Evolutionary conservation across 1,284 basidiomycete genomes (phyloP), one percentile per base, ranked within the genome.

Genomic region (Crucibulum parvulum): DNA sequence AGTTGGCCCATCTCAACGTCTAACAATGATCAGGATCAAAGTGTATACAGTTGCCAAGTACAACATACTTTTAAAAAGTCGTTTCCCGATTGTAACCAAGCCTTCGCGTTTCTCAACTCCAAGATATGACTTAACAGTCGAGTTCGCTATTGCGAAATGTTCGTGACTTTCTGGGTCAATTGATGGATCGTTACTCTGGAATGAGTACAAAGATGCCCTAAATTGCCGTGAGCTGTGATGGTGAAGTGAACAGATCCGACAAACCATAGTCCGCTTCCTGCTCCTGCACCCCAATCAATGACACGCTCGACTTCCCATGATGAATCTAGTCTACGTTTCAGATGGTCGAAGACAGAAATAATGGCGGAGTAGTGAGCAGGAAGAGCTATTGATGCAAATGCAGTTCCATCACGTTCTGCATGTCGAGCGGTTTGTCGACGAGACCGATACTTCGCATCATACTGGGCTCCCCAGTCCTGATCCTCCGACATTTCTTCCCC

Each of bases 341-440:
- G 67, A 67, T 92, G 87, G 58, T 85, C 77, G 18, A 93, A 75
- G 9, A 93, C 89, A 13, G 90, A 79, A 60, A 78, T 82, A 63
- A 93, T 87, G 6, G 85, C 89, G 51, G 91, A 86, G 72, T 91
- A 94, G 75, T 93, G 91, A 4, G 89, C 86, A 2, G 91, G 92
- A 55, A 94, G 79, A 15, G 87, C 89, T 53, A 93, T 81, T 34
- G 89, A 86, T 15, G 87, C 88, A 70, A 93, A 92, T 11, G 92
- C 91, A 34, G 87, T 88, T 37, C 87, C 90, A 67, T 92, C 90
- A 52, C 90, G 83, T 56, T 85, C 81, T 39, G 76, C 79, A 73
- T 90, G 89, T n/a, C 80, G 81, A 58, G 72, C 74, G 37, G 82
- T 81, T 68, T 90, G 88, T 54, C 79, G 75, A 46, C 78, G 74